Base-by-base conservation (phyloP, 2,329 filamentous ascomycete genomes). In the Neopestalotiopsis sp. region DNA sequence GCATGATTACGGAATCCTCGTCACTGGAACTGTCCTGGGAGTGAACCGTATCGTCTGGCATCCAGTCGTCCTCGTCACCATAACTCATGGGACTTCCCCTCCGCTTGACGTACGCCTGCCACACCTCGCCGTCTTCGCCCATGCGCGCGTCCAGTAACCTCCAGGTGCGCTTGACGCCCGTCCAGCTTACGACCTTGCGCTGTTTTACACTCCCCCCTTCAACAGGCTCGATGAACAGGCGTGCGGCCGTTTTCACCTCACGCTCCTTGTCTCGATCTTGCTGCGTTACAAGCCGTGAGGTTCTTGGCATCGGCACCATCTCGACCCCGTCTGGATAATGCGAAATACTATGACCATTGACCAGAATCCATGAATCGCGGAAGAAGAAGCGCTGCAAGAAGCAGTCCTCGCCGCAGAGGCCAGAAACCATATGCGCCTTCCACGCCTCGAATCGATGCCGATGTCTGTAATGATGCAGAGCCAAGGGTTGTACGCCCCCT, bases 321-420 rank as follows among this genome's bases (percentile, higher is more conserved):
- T 74, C 75, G 40, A 82, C 76, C 1, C 80, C 80, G 66, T 81
- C 78, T 0, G 79, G 78, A 71, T 85, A 84, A 62, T 84, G 79
- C 56, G 78, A 80, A 68, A 86, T 78, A 38, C 82, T 81, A 72
- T 83, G 78, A 5, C 84, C 84, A 70, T 85, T 86, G 58, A 84
- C 80, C 5, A 86, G 77, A 4, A 85, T 78, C 84, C 84, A 86
- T 72, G 80, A 83, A 53, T 74, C 76, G 4, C 66, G 66, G 74
- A 86, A 85, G 40, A 77, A 73, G 70, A 83, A 85, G 6, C 83
- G 81, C 72, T 85, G 83, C 71, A 86, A 79, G 73, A 85, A 85
- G 71, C 83, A 85, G 12, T 78, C 76, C 66, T 85, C 82, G 24
- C 84, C 84, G 71, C 83, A 85, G 9, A 79, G 74, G 32, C 81